Base-by-base conservation (phyloP, 202 grass and related monocot species). In the Brachypodium distachyon region DNA sequence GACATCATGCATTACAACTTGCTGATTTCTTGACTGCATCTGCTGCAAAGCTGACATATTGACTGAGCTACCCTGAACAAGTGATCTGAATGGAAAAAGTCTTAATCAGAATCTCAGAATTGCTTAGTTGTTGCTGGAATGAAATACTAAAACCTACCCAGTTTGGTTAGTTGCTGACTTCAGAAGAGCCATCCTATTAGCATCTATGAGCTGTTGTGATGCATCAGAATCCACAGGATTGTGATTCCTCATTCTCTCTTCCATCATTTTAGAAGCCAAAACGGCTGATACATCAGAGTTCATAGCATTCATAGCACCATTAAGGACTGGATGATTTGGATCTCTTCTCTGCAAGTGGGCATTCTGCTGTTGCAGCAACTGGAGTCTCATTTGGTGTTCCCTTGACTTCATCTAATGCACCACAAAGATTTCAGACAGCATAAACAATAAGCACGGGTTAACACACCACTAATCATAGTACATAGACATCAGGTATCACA, bases 311-410 rank as follows among this genome's bases (percentile, higher is more conserved):
- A 90, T 83, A 27, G 73, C 57, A 47, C 79, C 87, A 7, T 77
- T 88, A 61, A 94, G 61, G 57, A 40, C 6, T 4, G 76, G 58
- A 43, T 73, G 55, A 34, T 58, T 78, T 22, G 47, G 19, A 74
- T 61, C 72, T 77, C 85, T 82, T 65, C 81, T 29, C 51, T 87
- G 83, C 72, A 84, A 47, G 13, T 91, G 81, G 19, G 84, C 76
- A 68, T 85, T 85, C 12, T 88, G 88, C 32, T 89, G 94, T 14
- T 93, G 89, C 74, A 92, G 66, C 22, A 90, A 17, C 17, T 97
- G 94, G 21, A 93, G 67, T 33, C 87, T 87, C 86, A 93, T 87
- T 54, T 97, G 90, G 19, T 93, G 90, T 40, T 97, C 94, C 71
- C 91, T 89, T 40, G 94, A 83, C 62, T 97, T 97, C 36, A 88